phyloP scores from a whole-genome alignment of 2,329 filamentous ascomycete genomes.

The Fusarium albidum region DNA sequence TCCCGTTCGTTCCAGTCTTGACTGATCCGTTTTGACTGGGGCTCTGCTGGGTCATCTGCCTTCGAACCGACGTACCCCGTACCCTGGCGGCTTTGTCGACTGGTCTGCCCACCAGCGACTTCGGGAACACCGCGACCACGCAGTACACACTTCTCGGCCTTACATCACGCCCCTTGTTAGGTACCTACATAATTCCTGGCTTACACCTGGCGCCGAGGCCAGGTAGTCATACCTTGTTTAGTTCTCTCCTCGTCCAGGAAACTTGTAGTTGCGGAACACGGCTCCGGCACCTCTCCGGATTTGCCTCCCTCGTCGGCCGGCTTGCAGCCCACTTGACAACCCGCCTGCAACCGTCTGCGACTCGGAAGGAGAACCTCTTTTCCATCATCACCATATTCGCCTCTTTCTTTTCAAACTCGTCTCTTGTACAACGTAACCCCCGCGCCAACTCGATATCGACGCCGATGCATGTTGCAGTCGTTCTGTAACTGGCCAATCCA shows the following conservation, averaged over 20 bases:
- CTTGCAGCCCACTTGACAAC: constrained; percentile 31
- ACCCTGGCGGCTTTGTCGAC: constrained; percentile 30
- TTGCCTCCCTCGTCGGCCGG: constrained; percentile 36
- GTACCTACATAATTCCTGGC: constrained; percentile 9
- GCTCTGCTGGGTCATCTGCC: constrained; percentile 34
- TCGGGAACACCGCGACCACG: constrained; percentile 12
- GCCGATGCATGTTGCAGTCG: constrained; percentile 33
- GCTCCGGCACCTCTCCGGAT: constrained; percentile 35
- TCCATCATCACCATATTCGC: constrained; percentile 1
- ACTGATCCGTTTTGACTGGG: constrained; percentile 33
- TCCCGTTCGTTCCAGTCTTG: constrained; percentile 25
- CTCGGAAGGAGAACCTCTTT: constrained; percentile 22
- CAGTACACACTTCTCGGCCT: constrained; percentile 23
- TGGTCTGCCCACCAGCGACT: constrained; percentile 31
- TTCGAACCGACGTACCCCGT: constrained; percentile 25
- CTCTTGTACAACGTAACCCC: constrained; percentile 11
- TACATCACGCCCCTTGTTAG: constrained; percentile 9
- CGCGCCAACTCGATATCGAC: constrained; percentile 17
- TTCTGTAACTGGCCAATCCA: constrained; percentile 28
- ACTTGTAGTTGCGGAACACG: constrained; percentile 31
- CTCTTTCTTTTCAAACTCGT: background rate
- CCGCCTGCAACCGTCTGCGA: constrained; percentile 28
- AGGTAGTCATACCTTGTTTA: constrained; percentile 19
- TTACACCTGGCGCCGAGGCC: constrained; percentile 14
- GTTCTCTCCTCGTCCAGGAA: constrained; percentile 20